A percentile compares a stretch with the other conserved stretches of the same genome.
phyloP scores from a whole-genome alignment of 1,139 yeast genomes.

The Sugiyamaella xylanicola region DNA sequence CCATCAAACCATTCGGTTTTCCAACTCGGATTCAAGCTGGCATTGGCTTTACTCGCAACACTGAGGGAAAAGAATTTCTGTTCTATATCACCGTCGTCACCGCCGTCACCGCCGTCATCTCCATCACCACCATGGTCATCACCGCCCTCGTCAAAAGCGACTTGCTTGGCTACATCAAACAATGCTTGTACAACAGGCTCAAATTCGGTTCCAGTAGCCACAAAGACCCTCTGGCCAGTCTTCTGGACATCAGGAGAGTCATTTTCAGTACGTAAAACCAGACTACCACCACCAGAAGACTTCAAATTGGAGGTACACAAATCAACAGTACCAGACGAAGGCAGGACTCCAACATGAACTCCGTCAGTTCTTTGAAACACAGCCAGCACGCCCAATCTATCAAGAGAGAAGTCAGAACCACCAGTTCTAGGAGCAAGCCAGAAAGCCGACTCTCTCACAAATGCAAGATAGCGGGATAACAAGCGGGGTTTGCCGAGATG shows the following conservation, averaged over 20 bases:
- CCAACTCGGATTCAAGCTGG: conserved; percentile 7
- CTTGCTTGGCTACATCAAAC: conserved; percentile 6
- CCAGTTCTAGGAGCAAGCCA: conserved; percentile 24
- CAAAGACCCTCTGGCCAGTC: conserved; percentile 26
- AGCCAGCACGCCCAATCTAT: conserved; percentile 27
- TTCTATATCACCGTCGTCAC: too few relatives aligned
- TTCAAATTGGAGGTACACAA: conserved; percentile 28
- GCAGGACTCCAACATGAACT: conserved; percentile 32
- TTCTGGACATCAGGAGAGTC: conserved; percentile 25
- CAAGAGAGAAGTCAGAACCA: conserved; percentile 7
- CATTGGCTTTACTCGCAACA: too few relatives aligned
- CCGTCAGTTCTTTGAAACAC: conserved; percentile 33
- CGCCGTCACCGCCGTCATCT: not conserved
- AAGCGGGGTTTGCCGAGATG: conserved; percentile 12
- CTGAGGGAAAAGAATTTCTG: too few relatives aligned
- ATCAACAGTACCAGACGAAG: conserved; percentile 29
- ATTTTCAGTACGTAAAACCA: conserved; percentile 27
- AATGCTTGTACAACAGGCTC: conserved; percentile 24
- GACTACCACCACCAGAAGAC: conserved; percentile 24
- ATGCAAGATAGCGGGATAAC: conserved; percentile 1
- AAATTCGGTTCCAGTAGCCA: conserved; percentile 28
- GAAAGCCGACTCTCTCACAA: conserved; percentile 18
- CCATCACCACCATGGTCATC: conserved; percentile 2
- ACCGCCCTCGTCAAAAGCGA: conserved; percentile 6
- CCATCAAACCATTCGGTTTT: conserved; percentile 31